A percentile compares a stretch with the other conserved stretches of the same genome.
Evolutionary conservation across 2,329 filamentous ascomycete genomes (phyloP).

Genomic region (Apiospora koreana): DNA sequence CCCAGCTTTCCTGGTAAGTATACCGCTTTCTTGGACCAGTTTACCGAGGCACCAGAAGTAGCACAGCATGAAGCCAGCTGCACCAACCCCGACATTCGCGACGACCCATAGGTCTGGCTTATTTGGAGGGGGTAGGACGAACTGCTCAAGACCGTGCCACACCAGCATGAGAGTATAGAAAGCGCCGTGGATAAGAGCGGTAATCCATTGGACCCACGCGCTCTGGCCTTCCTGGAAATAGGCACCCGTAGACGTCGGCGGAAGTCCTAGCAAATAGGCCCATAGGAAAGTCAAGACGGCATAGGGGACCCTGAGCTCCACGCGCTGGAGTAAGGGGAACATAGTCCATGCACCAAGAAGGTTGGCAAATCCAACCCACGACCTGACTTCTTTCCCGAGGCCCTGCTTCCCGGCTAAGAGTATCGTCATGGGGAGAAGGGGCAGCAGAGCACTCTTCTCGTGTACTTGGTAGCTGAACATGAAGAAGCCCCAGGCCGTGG

Average conservation of each 20-base stretch:
- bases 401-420: constrained; percentile 79
- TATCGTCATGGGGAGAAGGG: constrained; percentile 89
- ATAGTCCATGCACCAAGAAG: constrained; percentile 88
- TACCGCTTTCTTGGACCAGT: constrained; percentile 59
- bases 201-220: constrained; percentile 56
- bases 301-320: constrained; percentile 84
- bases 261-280: constrained; percentile 87
- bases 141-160: constrained; percentile 80
- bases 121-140: constrained; percentile 64
- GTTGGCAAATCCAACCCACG: constrained; percentile 97
- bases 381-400: constrained; percentile 71
- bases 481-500: constrained; percentile 95
- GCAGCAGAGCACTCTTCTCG: constrained; percentile 93
- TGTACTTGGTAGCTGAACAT: constrained; percentile 98
- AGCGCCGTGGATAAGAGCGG: constrained; percentile 67
- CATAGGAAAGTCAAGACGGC: constrained; percentile 82
- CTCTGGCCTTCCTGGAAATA: constrained; percentile 60
- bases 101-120: constrained; percentile 97
- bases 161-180: constrained; percentile 77
- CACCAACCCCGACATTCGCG: constrained; percentile 82
- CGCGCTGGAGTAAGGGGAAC: constrained; percentile 85
- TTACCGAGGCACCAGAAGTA: constrained; percentile 90
- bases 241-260: constrained; percentile 70
- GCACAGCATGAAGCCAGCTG: constrained; percentile 80
- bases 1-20: constrained; percentile 36